These are phyloP conservation scores for Tetracladium setigerum DNA, from an alignment of 495 filamentous ascomycete species.

Conservation along the genomic window DNA sequence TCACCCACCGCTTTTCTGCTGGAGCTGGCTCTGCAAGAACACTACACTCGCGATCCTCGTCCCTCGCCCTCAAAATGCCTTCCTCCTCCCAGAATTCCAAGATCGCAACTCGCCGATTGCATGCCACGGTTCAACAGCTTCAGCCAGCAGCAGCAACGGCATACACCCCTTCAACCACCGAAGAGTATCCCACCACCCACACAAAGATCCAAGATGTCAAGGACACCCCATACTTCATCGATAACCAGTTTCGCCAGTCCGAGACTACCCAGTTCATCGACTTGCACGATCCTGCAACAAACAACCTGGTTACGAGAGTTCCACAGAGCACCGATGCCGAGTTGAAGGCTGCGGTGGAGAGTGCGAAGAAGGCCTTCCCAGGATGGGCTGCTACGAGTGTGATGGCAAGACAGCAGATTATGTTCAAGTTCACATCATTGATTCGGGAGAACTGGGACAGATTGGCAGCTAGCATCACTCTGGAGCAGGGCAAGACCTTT, in stretches of 20 bases:
- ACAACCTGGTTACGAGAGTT: slow-evolving; percentile 96
- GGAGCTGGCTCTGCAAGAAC: slow-evolving; percentile 14
- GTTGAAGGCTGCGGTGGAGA: slow-evolving; percentile 77
- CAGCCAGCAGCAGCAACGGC: slow-evolving; percentile 41
- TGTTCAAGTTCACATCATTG: slow-evolving; percentile 90
- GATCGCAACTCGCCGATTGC: slow-evolving; percentile 34
- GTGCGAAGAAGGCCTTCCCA: slow-evolving; percentile 85
- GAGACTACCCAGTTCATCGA: slow-evolving; percentile 79
- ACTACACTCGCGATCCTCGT: slow-evolving; percentile 11
- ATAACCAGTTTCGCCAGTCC: slow-evolving; percentile 83
- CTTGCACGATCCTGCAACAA: slow-evolving; percentile 90
- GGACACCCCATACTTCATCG: slow-evolving; percentile 84
- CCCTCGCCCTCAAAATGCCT: slow-evolving; percentile 17
- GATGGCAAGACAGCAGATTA: slow-evolving; percentile 83
- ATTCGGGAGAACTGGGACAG: slow-evolving; percentile 96
- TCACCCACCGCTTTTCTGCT: slow-evolving; percentile 13
- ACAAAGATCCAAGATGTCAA: slow-evolving; percentile 63
- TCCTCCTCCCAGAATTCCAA: slow-evolving; percentile 16
- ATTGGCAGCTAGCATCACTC: slow-evolving; percentile 87
- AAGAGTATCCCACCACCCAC: slow-evolving; percentile 75
- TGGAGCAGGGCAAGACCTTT: slow-evolving; percentile 98
- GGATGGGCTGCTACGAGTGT: slow-evolving; percentile 79
- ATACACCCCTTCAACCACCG: slow-evolving; percentile 52
- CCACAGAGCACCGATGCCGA: slow-evolving; percentile 91
- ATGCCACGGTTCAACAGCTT: slow-evolving; percentile 55